Evolutionary conservation across 75 land plant genomes (phyloP), one percentile per base, ranked within the genome.

Genomic region (Azolla pinnata): DNA sequence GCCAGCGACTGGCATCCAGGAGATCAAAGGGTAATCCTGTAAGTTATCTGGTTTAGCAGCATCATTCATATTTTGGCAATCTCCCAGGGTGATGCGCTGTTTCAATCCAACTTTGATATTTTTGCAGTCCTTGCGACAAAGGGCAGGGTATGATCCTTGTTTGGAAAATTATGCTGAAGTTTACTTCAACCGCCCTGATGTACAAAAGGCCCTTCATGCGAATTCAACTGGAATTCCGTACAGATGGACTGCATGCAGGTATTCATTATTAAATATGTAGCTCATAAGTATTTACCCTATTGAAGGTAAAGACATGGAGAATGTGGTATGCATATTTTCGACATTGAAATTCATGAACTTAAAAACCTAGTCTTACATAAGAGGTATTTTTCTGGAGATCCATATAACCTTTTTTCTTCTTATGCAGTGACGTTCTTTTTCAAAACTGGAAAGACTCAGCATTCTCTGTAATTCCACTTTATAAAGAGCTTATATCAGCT

Each of bases 161-260:
- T 70, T 76, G 26, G 86, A 75, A 42, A 78, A 75, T 35, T 72
- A 88, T 56, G 81, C 89, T 4, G 72, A 65, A 30, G 62, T 59
- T 34, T 92, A 92, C 71, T 85, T 80, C 73, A 92, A 92, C 57
- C 77, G 27, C 12, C 88, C 89, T n/a, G 95, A 87, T 51, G 97
- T 92, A 28, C 97, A 92, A 69, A 80, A 76, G 60, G 97, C 97
- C 46, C 59, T 92, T 4, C 97, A 92, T 80, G 97, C 97, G 25
- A 92, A 92, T 69, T 63, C 67, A 32, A 92, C 96, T 35, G 74
- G 78, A 9, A 65, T 77, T 38, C 45, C 74, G n/a, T 90, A 90
- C 57, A 66, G 65, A 27, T 90, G 96, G 96, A 38, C 69, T 24
- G 82, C 81, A 62, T 90, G 91, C 87, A 90, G 96, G 96, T 90